These are phyloP conservation scores for Globisporangium orthogonon DNA, from an alignment of 352 stramenopile species.

Conservation along the genomic window DNA sequence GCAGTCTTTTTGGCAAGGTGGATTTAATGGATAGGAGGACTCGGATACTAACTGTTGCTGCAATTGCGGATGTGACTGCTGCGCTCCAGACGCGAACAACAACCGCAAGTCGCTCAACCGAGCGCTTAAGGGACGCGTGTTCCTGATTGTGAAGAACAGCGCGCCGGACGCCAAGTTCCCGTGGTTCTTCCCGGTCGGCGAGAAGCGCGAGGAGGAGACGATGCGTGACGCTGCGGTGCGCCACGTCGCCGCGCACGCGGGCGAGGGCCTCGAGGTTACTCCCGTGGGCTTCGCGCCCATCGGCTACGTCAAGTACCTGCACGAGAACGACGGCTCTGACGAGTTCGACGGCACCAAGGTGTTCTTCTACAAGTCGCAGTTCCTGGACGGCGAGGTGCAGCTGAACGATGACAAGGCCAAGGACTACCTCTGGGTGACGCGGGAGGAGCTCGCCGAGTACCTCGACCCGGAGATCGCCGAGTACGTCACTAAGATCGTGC, in stretches of 20 bases:
- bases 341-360: slow-evolving; percentile 78
- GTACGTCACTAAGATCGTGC: slow-evolving; percentile 80
- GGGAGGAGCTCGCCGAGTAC: slow-evolving; percentile 70
- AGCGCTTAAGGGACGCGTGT: slow-evolving; percentile 72
- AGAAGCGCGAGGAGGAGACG: slow-evolving; percentile 59
- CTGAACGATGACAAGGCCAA: slow-evolving; percentile 50
- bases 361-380: slow-evolving; percentile 86
- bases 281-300: slow-evolving; percentile 72
- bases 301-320: slow-evolving; percentile 64
- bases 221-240: slow-evolving; percentile 78
- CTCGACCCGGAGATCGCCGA: slow-evolving; percentile 54
- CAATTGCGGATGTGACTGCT: not conserved
- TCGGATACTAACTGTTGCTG: not conserved
- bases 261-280: slow-evolving; percentile 38
- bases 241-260: slow-evolving; percentile 37
- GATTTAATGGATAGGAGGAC: not conserved
- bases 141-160: slow-evolving; percentile 64
- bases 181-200: slow-evolving; percentile 74
- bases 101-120: slow-evolving; percentile 86
- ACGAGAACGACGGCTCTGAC: slow-evolving; percentile 29
- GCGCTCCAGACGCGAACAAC: slow-evolving; percentile 35
- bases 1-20: not conserved
- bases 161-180: slow-evolving; percentile 41
- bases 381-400: slow-evolving; percentile 46
- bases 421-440: slow-evolving; percentile 83